Evolutionary conservation across 2,329 filamentous ascomycete genomes (phyloP), one percentile per base, ranked within the genome.

Genomic region (Pyrenochaeta sp.): DNA sequence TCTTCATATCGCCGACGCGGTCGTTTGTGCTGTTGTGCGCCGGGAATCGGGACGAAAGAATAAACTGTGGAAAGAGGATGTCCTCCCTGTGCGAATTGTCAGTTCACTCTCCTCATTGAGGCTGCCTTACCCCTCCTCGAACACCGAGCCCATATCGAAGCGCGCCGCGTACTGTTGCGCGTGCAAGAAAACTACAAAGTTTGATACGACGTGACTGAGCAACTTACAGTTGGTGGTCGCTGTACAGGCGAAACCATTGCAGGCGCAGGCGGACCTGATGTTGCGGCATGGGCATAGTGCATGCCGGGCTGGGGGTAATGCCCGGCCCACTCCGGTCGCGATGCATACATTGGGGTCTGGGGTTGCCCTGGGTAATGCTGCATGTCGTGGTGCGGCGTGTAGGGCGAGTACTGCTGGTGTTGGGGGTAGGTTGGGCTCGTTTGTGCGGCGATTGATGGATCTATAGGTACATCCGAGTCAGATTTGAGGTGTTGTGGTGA

Each of bases 381-480:
- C 90, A 97, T 95, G 67, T 96, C 91, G 83, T 92, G 89, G 63
- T 88, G 88, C 52, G 90, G 87, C 53, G 87, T 87, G 79, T 97
- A 97, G 31, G 93, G 91, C 67, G 92, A 94, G 78, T 96, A 96
- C 76, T 90, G 88, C 75, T 83, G 81, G 61, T 87, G 85, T 62
- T 92, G 90, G 68, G 91, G 86, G 77, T 96, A 97, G 70, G 91
- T 93, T 20, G 94, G 93, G 84, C 92, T 97, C 74, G 92, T 90
- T 71, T 91, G 89, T 77, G 92, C 90, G 78, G 92, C 90, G 77
- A 97, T 97, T 78, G 92, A 96, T 74, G 93, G 92, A 96, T 97
- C 94, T 97, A 96, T 93, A 89, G 92, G 92, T 83, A 96, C 87
- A 88, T 92, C 89, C 86, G 85, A 86, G 92, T 97, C 91, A 97